These are phyloP conservation scores for Cladosporium cucumerinum DNA, from an alignment of 2,329 filamentous ascomycete genomes.

Conservation along the genomic window DNA sequence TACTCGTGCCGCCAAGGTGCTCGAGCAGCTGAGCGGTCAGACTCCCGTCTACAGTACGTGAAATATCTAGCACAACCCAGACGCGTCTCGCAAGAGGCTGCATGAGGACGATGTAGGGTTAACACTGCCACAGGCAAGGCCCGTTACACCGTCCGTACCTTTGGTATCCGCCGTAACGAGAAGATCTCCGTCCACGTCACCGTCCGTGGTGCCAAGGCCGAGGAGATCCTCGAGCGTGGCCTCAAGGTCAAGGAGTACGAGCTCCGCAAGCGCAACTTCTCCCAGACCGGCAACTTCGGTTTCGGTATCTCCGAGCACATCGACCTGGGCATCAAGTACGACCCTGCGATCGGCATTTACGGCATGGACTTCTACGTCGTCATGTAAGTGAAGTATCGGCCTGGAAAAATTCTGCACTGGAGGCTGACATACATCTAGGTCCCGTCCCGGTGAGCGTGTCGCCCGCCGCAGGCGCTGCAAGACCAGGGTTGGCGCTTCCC, in stretches of 20 bases:
- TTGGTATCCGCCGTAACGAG: conserved; percentile 99
- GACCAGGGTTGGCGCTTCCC: conserved; percentile 77
- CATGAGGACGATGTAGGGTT: conserved; percentile 11
- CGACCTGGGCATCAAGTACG: conserved; percentile 99
- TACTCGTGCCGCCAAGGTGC: conserved; percentile 98
- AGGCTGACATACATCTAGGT: conserved; percentile 51
- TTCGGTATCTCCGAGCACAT: conserved; percentile 99
- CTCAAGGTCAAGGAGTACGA: conserved; percentile 99
- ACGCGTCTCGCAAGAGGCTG: neutral
- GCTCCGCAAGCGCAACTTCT: conserved; percentile 99
- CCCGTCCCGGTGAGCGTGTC: conserved; percentile 96
- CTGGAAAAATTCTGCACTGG: neutral
- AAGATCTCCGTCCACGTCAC: conserved; percentile 99
- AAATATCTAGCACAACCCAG: conserved; percentile 7
- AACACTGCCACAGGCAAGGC: conserved; percentile 73
- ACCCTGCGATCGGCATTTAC: conserved; percentile 97
- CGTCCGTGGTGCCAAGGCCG: conserved; percentile 97
- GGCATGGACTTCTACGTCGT: conserved; percentile 99
- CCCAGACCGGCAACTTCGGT: conserved; percentile 98
- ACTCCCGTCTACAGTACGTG: conserved; percentile 96
- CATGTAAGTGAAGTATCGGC: conserved; percentile 62
- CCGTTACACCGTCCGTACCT: conserved; percentile 99
- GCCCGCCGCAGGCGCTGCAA: conserved; percentile 89
- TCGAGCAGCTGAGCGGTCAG: conserved; percentile 99
- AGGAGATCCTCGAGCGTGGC: conserved; percentile 99